Base-by-base conservation (phyloP, 345 rosid species). In the Eucalyptus pauciflora region DNA sequence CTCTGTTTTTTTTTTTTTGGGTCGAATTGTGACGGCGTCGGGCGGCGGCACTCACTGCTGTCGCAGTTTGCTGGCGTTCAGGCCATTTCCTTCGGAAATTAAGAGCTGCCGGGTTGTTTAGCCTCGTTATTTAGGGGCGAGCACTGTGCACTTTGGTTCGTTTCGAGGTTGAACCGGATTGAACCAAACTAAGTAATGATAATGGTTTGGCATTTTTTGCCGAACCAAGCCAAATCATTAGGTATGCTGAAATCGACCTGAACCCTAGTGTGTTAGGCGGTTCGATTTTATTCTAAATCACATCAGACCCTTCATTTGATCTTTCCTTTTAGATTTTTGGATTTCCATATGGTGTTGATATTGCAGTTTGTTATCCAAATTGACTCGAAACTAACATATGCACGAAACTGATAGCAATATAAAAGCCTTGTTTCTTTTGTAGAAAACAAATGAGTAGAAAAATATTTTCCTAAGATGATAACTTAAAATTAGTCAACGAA, bases 391-490 rank as follows among this genome's bases (percentile, higher is more conserved):
- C 27, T 3, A 33, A 37, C 81, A 37, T 18, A 5, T 4, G 41
- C 8, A 67, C 3, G 6, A 15, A 31, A 13, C 10, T 4, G 6
- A 17, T 17, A 37, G 22, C 25, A 18, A 71, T 5, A 71, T 71
- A 9, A 37, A 31, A 37, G 8, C 3, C 3, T 3, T 5, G 13
- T 37, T 17, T 33, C 4, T 71, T 71, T 17, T 0, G 8, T 3
- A 37, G 13, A 71, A 37, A 37, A 71, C 1, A 1, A 37, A 71
- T 37, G 0, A 18, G 6, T 15, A 41, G 4, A 67, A 31, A 31
- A 1, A 7, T 8, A 67, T 31, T 15, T 67, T 16, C 18, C 10
- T 8, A 67, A 31, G 31, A 15, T 6, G 12, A 67, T 31, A 1
- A 18, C 79, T 31, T 31, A 3, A 31, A 67, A 67, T n/a, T 8